Percentiles rank a stretch among this genome's conserved stretches.
These are phyloP conservation scores for Tolypocladium endophyticum DNA, from an alignment of 2,329 filamentous ascomycete species.

Conservation along the genomic window DNA sequence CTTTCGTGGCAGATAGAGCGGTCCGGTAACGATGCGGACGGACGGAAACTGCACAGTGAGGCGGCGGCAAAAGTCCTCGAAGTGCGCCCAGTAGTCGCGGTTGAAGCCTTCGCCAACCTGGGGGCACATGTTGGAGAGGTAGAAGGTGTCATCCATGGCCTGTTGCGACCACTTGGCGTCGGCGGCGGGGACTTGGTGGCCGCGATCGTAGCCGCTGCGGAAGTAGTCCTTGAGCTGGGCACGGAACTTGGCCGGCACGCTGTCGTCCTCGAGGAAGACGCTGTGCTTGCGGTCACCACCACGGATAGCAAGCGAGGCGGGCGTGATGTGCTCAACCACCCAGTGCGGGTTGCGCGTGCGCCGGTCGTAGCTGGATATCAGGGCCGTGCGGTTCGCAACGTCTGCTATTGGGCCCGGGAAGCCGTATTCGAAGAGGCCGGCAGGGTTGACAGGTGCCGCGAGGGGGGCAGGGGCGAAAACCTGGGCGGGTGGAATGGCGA, in stretches of 20 bases:
- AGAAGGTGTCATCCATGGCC: conserved; percentile 94
- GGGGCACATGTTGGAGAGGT: conserved; percentile 91
- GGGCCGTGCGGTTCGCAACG: conserved; percentile 61
- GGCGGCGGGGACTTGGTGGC: conserved; percentile 93
- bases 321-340: conserved; percentile 95
- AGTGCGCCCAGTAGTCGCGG: conserved; percentile 97
- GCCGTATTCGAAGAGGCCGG: conserved; percentile 73
- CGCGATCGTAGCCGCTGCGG: conserved; percentile 87
- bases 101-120: conserved; percentile 99
- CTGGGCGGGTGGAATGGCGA: conserved; percentile 48
- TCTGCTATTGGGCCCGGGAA: conserved; percentile 88
- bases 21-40: conserved; percentile 86
- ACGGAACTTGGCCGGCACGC: conserved; percentile 76
- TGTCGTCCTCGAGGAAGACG: conserved; percentile 69
- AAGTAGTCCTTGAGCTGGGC: conserved; percentile 89
- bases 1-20: conserved; percentile 79
- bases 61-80: conserved; percentile 90
- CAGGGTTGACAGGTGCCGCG: conserved; percentile 53
- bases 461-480: conserved; percentile 25
- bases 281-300: conserved; percentile 79
- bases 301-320: conserved; percentile 62
- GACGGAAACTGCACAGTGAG: conserved; percentile 72
- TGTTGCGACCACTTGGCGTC: conserved; percentile 92
- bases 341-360: conserved; percentile 84
- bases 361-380: conserved; percentile 85